Conservation (phyloP, 768 basidiomycete genomes). For the Suillus sp. region DNA sequence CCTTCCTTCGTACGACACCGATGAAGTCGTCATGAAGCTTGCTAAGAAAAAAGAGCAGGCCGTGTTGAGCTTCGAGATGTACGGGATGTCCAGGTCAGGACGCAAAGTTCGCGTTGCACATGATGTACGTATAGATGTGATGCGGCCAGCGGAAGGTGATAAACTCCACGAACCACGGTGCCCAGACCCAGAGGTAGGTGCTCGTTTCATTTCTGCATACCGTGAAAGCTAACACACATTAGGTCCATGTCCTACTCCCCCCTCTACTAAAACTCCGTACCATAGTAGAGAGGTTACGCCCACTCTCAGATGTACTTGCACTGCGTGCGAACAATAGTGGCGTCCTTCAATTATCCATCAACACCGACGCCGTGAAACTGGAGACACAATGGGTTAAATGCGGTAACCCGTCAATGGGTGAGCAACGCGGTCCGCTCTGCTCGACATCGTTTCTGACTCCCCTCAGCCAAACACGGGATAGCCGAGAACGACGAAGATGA, state of each 20-base stretch:
- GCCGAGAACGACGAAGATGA: conserved; percentile 26
- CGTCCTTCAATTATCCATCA: conserved; percentile 51
- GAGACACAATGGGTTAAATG: conserved; percentile 83
- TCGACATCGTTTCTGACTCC: conserved; percentile 1
- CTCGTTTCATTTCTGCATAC: neutral
- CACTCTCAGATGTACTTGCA: conserved; percentile 69
- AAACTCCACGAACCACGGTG: conserved; percentile 79
- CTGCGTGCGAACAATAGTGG: conserved; percentile 71
- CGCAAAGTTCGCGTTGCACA: conserved; percentile 68
- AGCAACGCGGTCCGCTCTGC: conserved; percentile 10
- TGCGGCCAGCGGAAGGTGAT: conserved; percentile 73
- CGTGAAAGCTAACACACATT: neutral
- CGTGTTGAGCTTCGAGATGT: conserved; percentile 76
- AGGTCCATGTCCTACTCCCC: conserved; percentile 82
- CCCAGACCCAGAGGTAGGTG: conserved; percentile 79
- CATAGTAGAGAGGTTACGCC: conserved; percentile 71
- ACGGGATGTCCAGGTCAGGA: conserved; percentile 62
- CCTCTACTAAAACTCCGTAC: conserved; percentile 75
- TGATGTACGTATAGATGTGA: conserved; percentile 81
- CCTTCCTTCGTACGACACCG: conserved; percentile 46
- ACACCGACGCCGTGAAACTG: conserved; percentile 72
- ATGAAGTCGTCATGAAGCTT: conserved; percentile 78
- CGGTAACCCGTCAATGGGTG: conserved; percentile 60
- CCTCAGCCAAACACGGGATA: conserved; percentile 20
- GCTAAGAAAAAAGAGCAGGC: conserved; percentile 86